Percentiles rank a stretch among this genome's conserved stretches.
These are phyloP conservation scores for Candida sphagnicola DNA, from an alignment of 805 yeast species.

Conservation along the genomic window DNA sequence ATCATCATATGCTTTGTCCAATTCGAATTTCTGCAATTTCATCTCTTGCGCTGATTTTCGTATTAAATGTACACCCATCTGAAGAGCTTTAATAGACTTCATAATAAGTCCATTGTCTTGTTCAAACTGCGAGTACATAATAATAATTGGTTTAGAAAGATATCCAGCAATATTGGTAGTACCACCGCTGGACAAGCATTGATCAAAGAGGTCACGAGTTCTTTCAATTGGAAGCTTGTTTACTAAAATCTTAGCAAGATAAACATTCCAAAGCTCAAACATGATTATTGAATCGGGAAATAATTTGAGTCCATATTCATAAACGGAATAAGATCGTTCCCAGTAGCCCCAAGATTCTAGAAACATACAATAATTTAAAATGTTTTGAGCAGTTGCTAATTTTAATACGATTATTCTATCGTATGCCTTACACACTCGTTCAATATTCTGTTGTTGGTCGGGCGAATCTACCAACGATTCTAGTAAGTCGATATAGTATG, in stretches of 20 bases:
- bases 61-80: slow-evolving; percentile 2
- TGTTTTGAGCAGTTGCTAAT: slow-evolving; percentile 63
- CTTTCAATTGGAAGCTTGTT: slow-evolving; percentile 16
- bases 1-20: slow-evolving; percentile 14
- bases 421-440: slow-evolving; percentile 22
- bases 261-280: slow-evolving; percentile 69
- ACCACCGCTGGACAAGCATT: slow-evolving; percentile 17
- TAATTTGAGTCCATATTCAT: slow-evolving; percentile 57
- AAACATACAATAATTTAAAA: slow-evolving; percentile 64
- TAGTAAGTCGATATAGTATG: slow-evolving; percentile 63
- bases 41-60: neutral
- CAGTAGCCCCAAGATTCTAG: slow-evolving; percentile 44
- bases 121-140: slow-evolving; percentile 63
- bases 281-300: slow-evolving; percentile 54
- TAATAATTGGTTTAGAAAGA: slow-evolving; percentile 44
- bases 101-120: slow-evolving; percentile 47
- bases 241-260: slow-evolving; percentile 49
- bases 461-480: slow-evolving; percentile 50
- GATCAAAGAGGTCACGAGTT: slow-evolving; percentile 72
- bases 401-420: slow-evolving; percentile 38
- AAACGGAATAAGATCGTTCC: slow-evolving; percentile 54
- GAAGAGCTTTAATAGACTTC: slow-evolving; percentile 35
- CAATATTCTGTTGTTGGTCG: slow-evolving; percentile 19
- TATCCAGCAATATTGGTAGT: slow-evolving; percentile 29
- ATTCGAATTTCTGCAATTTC: slow-evolving; percentile 5